A percentile compares a stretch with the other conserved stretches of the same genome.
Conservation (phyloP, 495 filamentous ascomycete species). For the Penicillium manginii region DNA sequence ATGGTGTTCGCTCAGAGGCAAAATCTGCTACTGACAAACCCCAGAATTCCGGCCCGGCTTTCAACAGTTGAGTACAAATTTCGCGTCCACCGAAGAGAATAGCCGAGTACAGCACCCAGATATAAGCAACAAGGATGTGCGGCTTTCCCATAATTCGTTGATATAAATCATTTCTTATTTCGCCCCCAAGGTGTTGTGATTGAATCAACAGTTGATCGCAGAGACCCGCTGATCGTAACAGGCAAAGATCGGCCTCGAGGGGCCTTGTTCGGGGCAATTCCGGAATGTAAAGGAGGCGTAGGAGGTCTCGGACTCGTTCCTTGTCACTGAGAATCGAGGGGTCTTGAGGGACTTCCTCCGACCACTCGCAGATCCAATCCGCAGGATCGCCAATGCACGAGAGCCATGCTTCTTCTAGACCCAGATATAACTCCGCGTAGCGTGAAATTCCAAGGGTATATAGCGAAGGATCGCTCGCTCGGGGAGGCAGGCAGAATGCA, state of each 20-base stretch:
- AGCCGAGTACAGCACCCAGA: constrained; percentile 64
- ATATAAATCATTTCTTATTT: constrained; percentile 12
- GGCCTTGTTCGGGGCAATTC: constrained; percentile 15
- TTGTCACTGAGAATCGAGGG: background rate
- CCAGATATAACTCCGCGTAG: constrained; percentile 22
- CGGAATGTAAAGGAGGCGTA: constrained; percentile 18
- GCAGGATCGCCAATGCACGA: constrained; percentile 17
- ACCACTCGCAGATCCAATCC: constrained; percentile 18
- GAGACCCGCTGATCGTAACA: constrained; percentile 7
- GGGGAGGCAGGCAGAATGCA: constrained; percentile 18
- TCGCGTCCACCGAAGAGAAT: constrained; percentile 60
- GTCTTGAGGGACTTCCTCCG: background rate
- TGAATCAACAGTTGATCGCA: background rate
- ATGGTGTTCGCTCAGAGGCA: constrained; percentile 33
- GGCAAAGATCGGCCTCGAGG: constrained; percentile 17
- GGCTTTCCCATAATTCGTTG: constrained; percentile 37
- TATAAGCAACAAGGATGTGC: constrained; percentile 59
- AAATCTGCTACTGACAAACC: constrained; percentile 16
- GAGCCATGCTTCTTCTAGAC: constrained; percentile 17
- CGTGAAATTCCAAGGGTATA: constrained; percentile 16
- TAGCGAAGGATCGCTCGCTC: background rate
- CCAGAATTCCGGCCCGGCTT: constrained; percentile 52
- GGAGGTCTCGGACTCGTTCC: constrained; percentile 11
- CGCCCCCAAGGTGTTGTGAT: background rate
- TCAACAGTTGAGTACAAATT: constrained; percentile 48